Percentiles rank a stretch among this genome's conserved stretches.
phyloP scores from a whole-genome alignment of 1,284 basidiomycete species.

The Rhodotorula sp. region DNA sequence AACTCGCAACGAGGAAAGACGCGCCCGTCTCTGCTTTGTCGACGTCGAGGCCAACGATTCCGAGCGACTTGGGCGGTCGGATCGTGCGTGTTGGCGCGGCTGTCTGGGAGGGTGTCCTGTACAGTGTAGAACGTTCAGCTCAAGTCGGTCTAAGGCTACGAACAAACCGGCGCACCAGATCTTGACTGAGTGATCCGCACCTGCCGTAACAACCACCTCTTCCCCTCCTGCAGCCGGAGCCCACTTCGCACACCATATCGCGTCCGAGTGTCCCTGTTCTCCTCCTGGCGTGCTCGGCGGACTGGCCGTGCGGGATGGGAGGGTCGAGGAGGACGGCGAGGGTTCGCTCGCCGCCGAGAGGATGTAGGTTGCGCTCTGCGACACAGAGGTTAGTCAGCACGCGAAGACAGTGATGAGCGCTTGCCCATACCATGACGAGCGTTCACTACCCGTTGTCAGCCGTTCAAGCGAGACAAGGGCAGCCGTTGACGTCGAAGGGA shows the following conservation, averaged over 20 bases:
- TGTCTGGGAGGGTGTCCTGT: constrained; percentile 26
- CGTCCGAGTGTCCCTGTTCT: constrained; percentile 31
- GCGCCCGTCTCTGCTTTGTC: constrained; percentile 25
- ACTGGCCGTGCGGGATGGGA: not conserved
- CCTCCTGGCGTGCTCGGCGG: not conserved
- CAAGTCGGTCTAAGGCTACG: not conserved
- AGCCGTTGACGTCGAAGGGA: not conserved
- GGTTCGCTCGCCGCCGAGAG: constrained; percentile 17
- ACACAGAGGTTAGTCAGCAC: not conserved
- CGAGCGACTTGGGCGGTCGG: constrained; percentile 27
- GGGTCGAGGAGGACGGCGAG: not conserved
- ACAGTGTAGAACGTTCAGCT: too few species aligned
- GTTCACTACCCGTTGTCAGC: too few species aligned
- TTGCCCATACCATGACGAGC: not conserved
- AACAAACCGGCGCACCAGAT: constrained; percentile 18
- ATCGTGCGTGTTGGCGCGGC: constrained; percentile 20
- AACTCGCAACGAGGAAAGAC: constrained; percentile 30
- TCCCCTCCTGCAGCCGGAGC: constrained; percentile 8
- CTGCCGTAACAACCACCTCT: constrained; percentile 26
- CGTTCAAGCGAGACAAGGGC: not conserved
- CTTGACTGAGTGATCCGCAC: constrained; percentile 34
- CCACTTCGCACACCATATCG: constrained; percentile 32
- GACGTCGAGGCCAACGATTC: constrained; percentile 38
- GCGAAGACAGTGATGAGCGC: not conserved
- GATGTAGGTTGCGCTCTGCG: constrained; percentile 33